Evolutionary conservation across 1,284 basidiomycete genomes (phyloP).

Genomic region (Boletellus deceptivus): DNA sequence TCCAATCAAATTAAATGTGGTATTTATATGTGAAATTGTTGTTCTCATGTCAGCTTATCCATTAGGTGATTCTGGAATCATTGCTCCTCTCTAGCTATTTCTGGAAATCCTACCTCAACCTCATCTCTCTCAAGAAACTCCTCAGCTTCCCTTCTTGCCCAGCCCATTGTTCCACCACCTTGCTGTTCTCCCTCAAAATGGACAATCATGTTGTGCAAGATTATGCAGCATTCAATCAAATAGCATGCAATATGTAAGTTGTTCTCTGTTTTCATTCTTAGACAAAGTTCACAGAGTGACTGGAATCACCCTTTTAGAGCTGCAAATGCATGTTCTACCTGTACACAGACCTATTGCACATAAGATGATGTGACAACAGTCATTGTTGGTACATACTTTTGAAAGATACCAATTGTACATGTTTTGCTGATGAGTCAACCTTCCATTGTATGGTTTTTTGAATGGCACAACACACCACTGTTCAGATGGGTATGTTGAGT

Average conservation of each 20-base stretch:
- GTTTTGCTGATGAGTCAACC: not conserved
- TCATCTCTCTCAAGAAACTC: too few species aligned
- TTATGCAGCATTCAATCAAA: too few species aligned
- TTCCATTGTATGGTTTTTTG: not conserved
- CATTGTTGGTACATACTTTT: constrained; percentile 1
- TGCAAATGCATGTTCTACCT: constrained; percentile 2
- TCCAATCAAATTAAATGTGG: too few species aligned
- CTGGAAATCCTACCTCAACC: too few species aligned
- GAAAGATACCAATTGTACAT: not conserved
- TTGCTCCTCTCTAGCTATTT: too few species aligned
- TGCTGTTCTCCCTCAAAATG: not conserved
- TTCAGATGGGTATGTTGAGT: not conserved
- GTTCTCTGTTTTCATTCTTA: not conserved
- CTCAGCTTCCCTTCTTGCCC: too few species aligned
- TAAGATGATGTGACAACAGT: too few species aligned
- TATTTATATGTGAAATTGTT: too few species aligned
- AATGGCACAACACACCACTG: constrained; percentile 12
- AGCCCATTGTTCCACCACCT: not conserved
- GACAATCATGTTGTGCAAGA: constrained; percentile 3
- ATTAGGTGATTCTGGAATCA: too few species aligned
- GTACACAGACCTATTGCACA: not conserved
- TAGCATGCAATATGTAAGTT: not conserved
- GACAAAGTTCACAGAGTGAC: not conserved
- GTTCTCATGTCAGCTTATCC: too few species aligned
- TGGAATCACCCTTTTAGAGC: constrained; percentile 1